Evolutionary conservation across 495 filamentous ascomycete genomes (phyloP).

Genomic region (Penicillium silybi): DNA sequence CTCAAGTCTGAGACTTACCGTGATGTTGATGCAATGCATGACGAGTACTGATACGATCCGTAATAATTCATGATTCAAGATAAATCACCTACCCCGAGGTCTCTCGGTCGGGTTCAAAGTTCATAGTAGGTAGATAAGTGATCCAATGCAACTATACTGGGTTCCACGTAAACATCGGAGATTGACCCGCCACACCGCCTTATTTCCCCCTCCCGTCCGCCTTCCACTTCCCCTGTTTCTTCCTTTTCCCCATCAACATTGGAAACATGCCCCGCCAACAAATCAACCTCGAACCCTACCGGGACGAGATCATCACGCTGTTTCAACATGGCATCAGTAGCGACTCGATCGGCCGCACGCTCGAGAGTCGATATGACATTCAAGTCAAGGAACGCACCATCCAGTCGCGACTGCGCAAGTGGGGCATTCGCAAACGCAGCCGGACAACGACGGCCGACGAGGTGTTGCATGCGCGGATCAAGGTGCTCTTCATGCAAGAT

Average conservation of each 20-base stretch:
- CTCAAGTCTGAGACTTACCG: conserved; percentile 10
- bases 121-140: background rate
- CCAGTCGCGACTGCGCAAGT: conserved; percentile 27
- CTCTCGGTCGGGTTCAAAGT: background rate
- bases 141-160: no score
- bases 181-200: conserved; percentile 28
- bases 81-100: background rate
- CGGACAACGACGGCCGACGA: conserved; percentile 26
- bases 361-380: conserved; percentile 24
- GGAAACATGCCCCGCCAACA: conserved; percentile 27
- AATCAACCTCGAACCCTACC: conserved; percentile 28
- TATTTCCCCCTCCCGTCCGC: background rate
- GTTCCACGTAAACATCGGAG: conserved; percentile 8
- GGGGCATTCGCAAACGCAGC: conserved; percentile 29
- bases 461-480: conserved; percentile 25
- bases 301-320: conserved; percentile 24
- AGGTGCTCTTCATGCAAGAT: conserved; percentile 22
- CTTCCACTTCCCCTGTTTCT: background rate
- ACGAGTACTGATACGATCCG: conserved; percentile 8
- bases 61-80: conserved; percentile 1
- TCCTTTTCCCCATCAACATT: conserved; percentile 1
- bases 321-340: conserved; percentile 27
- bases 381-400: conserved; percentile 29
- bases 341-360: conserved; percentile 24
- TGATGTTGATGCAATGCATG: conserved; percentile 1